A percentile compares a stretch with the other conserved stretches of the same genome.
Evolutionary conservation across 179 eudicot genomes (phyloP).

Genomic region (Pouteria campechiana): DNA sequence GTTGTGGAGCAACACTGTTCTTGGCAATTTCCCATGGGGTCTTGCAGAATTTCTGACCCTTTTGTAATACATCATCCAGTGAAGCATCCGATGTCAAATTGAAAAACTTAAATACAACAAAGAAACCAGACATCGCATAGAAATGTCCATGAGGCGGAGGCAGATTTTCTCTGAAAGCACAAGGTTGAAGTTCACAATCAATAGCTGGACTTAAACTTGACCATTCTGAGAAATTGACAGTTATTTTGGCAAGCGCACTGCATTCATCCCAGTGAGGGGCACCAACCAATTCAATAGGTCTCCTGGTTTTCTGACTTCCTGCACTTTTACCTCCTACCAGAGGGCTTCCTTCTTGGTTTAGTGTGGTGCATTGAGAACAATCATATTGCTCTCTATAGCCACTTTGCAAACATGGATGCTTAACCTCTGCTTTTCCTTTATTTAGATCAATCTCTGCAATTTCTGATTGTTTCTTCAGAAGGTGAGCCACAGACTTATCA

Average conservation of each 20-base stretch:
- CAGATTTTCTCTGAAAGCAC: constrained; percentile 64
- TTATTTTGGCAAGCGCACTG: constrained; percentile 59
- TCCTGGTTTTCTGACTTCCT: constrained; percentile 41
- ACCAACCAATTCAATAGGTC: constrained; percentile 59
- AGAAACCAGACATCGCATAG: constrained; percentile 93
- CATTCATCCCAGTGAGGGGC: constrained; percentile 87
- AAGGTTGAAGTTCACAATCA: constrained; percentile 78
- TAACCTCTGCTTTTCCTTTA: constrained; percentile 53
- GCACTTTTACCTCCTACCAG: constrained; percentile 19
- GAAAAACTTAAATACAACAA: constrained; percentile 85
- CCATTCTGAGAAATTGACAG: constrained; percentile 94
- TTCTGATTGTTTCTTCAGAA: constrained; percentile 48
- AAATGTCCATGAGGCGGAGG: constrained; percentile 85
- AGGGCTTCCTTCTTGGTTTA: constrained; percentile 35
- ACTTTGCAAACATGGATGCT: constrained; percentile 87
- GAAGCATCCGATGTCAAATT: constrained; percentile 72
- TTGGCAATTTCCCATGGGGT: constrained; percentile 75
- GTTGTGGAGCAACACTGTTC: constrained; percentile 86
- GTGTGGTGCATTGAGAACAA: constrained; percentile 65
- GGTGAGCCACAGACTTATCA: constrained; percentile 82
- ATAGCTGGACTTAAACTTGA: constrained; percentile 55
- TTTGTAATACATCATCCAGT: constrained; percentile 79
- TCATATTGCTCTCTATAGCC: constrained; percentile 67
- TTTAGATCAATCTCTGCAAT: constrained; percentile 33
- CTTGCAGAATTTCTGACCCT: constrained; percentile 65